Evolutionary conservation across 495 filamentous ascomycete genomes (phyloP).

Genomic region (Hypoxylon fragiforme): DNA sequence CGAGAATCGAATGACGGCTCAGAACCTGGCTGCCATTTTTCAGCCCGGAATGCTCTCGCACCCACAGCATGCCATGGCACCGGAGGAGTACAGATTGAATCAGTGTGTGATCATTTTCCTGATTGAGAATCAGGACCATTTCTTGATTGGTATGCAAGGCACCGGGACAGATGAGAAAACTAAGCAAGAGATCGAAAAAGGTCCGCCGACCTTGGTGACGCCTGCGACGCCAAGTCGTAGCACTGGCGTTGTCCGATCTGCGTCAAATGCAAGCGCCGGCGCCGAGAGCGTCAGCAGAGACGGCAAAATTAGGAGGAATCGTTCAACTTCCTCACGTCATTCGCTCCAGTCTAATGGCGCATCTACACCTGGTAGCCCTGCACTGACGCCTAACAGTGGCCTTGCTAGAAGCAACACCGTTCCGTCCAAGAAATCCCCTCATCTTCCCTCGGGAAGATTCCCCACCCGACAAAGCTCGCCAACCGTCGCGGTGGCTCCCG

Average conservation of each 20-base stretch:
- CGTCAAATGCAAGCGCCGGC: constrained; percentile 83
- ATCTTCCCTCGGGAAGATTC: constrained; percentile 57
- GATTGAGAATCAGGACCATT: constrained; percentile 94
- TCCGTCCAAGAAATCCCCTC: constrained; percentile 89
- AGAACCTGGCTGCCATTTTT: constrained; percentile 96
- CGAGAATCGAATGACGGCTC: constrained; percentile 92
- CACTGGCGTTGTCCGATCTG: constrained; percentile 67
- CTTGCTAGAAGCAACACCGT: constrained; percentile 92
- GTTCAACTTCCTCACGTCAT: constrained; percentile 68
- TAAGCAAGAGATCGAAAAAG: constrained; percentile 77
- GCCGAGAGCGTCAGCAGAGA: constrained; percentile 83
- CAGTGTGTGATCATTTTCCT: constrained; percentile 97
- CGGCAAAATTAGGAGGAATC: constrained; percentile 78
- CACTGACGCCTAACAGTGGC: constrained; percentile 59
- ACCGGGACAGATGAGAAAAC: constrained; percentile 88
- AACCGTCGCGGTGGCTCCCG: constrained; percentile 25
- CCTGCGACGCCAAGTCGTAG: constrained; percentile 57
- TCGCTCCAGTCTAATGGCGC: constrained; percentile 70
- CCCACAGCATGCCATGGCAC: constrained; percentile 91
- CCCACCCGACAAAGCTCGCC: constrained; percentile 52
- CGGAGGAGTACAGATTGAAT: constrained; percentile 88
- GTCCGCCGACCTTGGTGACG: constrained; percentile 57
- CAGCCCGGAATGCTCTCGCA: constrained; percentile 95
- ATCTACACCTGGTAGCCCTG: constrained; percentile 73
- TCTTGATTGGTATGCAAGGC: constrained; percentile 91